Conservation (phyloP, 129 eudicot species). For the Centrapalus pauciflorus region DNA sequence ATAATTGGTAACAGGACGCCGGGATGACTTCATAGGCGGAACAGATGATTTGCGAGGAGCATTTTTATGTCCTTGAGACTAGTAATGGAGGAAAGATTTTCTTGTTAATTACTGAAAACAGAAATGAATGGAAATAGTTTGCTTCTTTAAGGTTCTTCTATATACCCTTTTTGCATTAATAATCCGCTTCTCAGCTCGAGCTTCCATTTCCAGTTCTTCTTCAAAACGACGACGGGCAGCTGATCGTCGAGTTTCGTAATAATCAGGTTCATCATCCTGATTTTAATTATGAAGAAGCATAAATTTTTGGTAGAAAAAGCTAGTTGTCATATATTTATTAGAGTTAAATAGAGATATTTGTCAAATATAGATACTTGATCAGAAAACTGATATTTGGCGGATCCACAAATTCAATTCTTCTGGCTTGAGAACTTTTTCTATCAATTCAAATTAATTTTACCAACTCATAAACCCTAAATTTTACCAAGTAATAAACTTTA, state of each 20-base stretch:
- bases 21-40: slow-evolving; percentile 55
- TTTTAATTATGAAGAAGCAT: slow-evolving; percentile 3
- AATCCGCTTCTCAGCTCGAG: slow-evolving; percentile 93
- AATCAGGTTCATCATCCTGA: slow-evolving; percentile 88
- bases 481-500: no score
- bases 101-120: no score
- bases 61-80: slow-evolving; percentile 57
- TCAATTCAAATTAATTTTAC: no score
- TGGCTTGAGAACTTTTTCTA: no score
- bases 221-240: slow-evolving; percentile 66
- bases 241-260: slow-evolving; percentile 72
- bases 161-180: slow-evolving; percentile 86
- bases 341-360: no score
- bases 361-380: no score
- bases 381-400: no score
- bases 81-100: slow-evolving; percentile 1
- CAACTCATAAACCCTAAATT: no score
- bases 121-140: not conserved
- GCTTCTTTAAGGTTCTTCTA: not conserved
- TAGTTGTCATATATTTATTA: no score
- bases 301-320: no score
- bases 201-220: slow-evolving; percentile 89
- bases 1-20: slow-evolving; percentile 70
- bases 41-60: slow-evolving; percentile 62
- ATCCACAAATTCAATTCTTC: no score